Base-by-base conservation (phyloP, 805 yeast genomes). In the Metschnikowia chrysomelidarum region DNA sequence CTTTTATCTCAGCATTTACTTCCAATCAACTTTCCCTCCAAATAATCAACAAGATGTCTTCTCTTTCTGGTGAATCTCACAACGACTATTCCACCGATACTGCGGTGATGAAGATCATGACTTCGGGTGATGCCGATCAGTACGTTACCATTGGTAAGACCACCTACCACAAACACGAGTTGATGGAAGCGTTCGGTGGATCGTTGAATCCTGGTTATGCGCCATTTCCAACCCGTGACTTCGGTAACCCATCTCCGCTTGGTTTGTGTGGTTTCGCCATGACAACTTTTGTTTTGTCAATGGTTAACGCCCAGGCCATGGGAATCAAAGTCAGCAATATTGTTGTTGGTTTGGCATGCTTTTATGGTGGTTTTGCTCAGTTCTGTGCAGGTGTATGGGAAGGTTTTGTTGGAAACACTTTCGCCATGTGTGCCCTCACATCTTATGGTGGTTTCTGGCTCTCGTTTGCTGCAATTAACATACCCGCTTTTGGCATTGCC, bases 361-460 rank as follows among this genome's bases (percentile, higher is more conserved):
- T 49, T 36, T 49, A 49, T 28, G 53, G 53, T 2, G 53, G 53
- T 4, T 30, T 38, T 22, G 45, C 46, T 5, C 53, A 49, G 38
- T 47, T 49, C 17, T 38, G 34, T 12, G 53, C 53, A 7, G 53
- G 53, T 4, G 36, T 49, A 20, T 49, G 51, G 51, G 53, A 49
- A 17, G 47, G 46, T 8, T 5, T 45, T 12, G 40, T 49, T 10
- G 53, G 50, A 4, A 49, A 49, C 46, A 44, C 50, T 8, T 49
- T 47, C 29, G 53, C 48, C 12, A 31, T 42, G 30, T 40, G 46
- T 13, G 53, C 51, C 1, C 41, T 49, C 36, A 43, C 50, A 5
- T 43, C 48, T 2, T 49, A 49, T 25, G 88, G 88, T 32, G 82
- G 80, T 3, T 82, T 81, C 57, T 82, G 88, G 88, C 53, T 80